Base-by-base conservation (phyloP, 306 rosid genomes). In the Cyclanthera cordifolia region DNA sequence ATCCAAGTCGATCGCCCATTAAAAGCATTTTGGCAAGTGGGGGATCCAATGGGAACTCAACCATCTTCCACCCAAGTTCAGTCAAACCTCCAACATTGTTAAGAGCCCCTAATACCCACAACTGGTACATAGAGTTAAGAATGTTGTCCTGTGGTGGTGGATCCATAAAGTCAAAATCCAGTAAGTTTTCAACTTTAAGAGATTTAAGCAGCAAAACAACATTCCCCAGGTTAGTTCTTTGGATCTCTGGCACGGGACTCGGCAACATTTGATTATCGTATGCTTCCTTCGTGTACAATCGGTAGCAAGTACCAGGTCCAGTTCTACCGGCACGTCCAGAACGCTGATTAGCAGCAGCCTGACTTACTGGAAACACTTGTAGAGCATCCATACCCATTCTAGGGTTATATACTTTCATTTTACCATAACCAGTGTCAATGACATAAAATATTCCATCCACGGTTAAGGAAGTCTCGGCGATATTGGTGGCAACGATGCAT, bases 321-420 rank as follows among this genome's bases (percentile, higher is more conserved):
- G 98, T 93, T 86, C 98, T 83, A 79, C 98, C 98, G 50, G 98
- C 98, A 69, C 98, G 90, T 64, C 98, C 98, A 61, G 96, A 81
- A 71, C 98, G 96, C 84, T 93, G 98, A 70, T 93, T 94, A 60
- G 96, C 98, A 79, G 98, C 98, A 74, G 98, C 98, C 30, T 91
- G 95, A 70, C 98, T 93, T 68, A 79, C 90, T 27, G 98, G 98
- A 80, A 93, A 93, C 74, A 93, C 98, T 71, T 93, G 98, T 67
- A 93, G 90, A 37, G 98, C 98, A 76, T 93, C 98, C 98, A 93
- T 93, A 34, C 98, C 98, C 98, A 93, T 93, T 81, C 94, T 82
- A 52, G 98, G 98, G 58, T 93, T 93, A 77, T 93, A 93, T 24
- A 93, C 98, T 82, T 93, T 93, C 98, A 93, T 93, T 81, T 93